Evolutionary conservation across 352 stramenopile genomes (phyloP).

Genomic region (Globisporangium nagaii): DNA sequence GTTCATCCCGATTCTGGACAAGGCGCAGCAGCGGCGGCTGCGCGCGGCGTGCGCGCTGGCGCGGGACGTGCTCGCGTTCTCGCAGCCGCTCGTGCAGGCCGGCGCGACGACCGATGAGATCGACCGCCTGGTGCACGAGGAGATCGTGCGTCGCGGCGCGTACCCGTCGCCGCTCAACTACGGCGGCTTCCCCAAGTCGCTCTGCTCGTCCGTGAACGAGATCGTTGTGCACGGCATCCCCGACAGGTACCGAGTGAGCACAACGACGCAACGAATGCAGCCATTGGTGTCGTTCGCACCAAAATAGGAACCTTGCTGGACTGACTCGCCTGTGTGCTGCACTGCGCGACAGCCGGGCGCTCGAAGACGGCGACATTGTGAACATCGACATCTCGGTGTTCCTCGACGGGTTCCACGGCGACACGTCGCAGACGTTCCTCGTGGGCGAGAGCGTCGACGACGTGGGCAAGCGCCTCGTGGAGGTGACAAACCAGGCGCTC

Average conservation of each 20-base stretch:
- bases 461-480: constrained; percentile 79
- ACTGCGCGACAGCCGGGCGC: constrained; percentile 33
- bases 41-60: constrained; percentile 67
- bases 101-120: constrained; percentile 93
- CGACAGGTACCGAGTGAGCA: constrained; percentile 48
- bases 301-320: too few relatives aligned
- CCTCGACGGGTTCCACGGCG: constrained; percentile 94
- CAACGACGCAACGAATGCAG: too few relatives aligned
- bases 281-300: too few relatives aligned
- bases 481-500: constrained; percentile 82
- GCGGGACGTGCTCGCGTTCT: constrained; percentile 77
- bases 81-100: constrained; percentile 58
- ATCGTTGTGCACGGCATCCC: constrained; percentile 97
- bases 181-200: constrained; percentile 91
- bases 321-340: background rate
- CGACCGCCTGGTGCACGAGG: constrained; percentile 89
- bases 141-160: constrained; percentile 79
- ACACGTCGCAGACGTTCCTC: constrained; percentile 96
- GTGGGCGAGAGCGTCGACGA: constrained; percentile 90
- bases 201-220: constrained; percentile 97
- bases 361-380: constrained; percentile 93
- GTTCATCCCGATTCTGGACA: constrained; percentile 78
- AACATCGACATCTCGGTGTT: constrained; percentile 97
- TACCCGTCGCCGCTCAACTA: constrained; percentile 94
- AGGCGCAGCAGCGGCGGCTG: constrained; percentile 55